Percentiles rank a stretch among this genome's conserved stretches.
These are phyloP conservation scores for Diaporthe sp. DNA, from an alignment of 2,329 filamentous ascomycete species.

Conservation along the genomic window DNA sequence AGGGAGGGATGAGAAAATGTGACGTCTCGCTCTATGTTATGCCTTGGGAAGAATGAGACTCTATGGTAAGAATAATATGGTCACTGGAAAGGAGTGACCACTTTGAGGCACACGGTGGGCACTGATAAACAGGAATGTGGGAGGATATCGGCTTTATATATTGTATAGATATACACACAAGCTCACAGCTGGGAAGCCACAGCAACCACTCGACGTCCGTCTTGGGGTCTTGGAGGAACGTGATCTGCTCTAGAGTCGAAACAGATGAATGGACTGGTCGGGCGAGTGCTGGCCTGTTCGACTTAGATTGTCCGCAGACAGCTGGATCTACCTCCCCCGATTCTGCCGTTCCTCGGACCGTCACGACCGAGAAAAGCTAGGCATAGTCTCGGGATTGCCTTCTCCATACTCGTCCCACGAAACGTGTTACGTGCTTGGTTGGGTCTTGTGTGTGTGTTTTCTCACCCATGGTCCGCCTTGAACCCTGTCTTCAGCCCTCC, in stretches of 20 bases:
- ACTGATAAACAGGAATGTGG: neutral
- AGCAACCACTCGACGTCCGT: neutral
- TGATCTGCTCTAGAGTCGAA: slow-evolving; percentile 15
- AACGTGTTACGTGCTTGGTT: slow-evolving; percentile 20
- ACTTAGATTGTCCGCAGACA: slow-evolving; percentile 42
- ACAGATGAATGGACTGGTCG: slow-evolving; percentile 10
- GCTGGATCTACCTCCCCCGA: slow-evolving; percentile 48
- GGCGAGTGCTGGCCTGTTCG: slow-evolving; percentile 38
- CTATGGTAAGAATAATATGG: neutral
- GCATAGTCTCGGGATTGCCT: slow-evolving; percentile 45
- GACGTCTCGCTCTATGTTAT: neutral
- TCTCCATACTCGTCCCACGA: slow-evolving; percentile 18
- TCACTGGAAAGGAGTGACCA: neutral
- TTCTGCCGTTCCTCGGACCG: slow-evolving; percentile 65
- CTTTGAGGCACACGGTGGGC: neutral
- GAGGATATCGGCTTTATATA: slow-evolving; percentile 7
- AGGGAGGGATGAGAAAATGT: neutral
- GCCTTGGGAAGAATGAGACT: neutral
- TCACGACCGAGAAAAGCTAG: slow-evolving; percentile 62
- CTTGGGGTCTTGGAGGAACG: neutral
- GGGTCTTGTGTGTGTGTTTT: slow-evolving; percentile 8
- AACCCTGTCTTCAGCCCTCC: neutral
- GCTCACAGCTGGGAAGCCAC: neutral
- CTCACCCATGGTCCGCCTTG: slow-evolving; percentile 3
- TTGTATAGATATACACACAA: neutral